Evolutionary conservation across 2,329 filamentous ascomycete genomes (phyloP).

Genomic region (Colletotrichum tofieldiae): DNA sequence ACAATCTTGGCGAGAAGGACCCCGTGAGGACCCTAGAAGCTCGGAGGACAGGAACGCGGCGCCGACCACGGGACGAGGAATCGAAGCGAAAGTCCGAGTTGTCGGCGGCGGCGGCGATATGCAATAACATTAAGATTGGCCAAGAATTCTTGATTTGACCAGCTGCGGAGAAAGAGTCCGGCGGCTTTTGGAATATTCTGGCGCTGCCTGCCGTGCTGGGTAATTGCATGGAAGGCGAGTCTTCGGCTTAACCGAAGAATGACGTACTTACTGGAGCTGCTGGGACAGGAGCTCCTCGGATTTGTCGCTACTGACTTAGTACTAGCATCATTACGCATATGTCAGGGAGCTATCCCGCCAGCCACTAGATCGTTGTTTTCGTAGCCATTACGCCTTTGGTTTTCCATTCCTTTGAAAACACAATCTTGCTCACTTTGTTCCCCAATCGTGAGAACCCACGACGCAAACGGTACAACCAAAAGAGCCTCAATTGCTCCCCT

Average conservation of each 20-base stretch:
- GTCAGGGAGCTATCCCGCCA: conserved; percentile 33
- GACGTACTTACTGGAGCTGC: conserved; percentile 37
- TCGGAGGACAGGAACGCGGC: conserved; percentile 32
- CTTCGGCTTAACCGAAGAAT: conserved; percentile 40
- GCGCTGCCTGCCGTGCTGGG: conserved; percentile 13
- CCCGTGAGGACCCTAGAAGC: conserved; percentile 28
- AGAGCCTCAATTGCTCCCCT: conserved; percentile 22
- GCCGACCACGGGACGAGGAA: conserved; percentile 19
- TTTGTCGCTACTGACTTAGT: conserved; percentile 38
- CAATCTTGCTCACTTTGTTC: background rate
- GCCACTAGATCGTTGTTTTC: conserved; percentile 9
- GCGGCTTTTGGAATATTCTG: background rate
- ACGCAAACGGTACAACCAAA: background rate
- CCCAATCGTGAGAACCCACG: no score
- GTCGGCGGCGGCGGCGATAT: conserved; percentile 20
- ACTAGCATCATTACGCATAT: conserved; percentile 40
- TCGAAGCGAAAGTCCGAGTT: conserved; percentile 39
- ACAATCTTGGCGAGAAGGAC: conserved; percentile 16
- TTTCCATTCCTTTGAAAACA: background rate
- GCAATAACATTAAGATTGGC: background rate
- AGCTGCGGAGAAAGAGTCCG: background rate
- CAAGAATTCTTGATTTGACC: background rate
- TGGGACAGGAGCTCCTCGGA: conserved; percentile 34
- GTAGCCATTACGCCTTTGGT: conserved; percentile 16
- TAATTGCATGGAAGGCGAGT: conserved; percentile 38